phyloP scores from a whole-genome alignment of 495 filamentous ascomycete genomes.

The Tuber indicum region DNA sequence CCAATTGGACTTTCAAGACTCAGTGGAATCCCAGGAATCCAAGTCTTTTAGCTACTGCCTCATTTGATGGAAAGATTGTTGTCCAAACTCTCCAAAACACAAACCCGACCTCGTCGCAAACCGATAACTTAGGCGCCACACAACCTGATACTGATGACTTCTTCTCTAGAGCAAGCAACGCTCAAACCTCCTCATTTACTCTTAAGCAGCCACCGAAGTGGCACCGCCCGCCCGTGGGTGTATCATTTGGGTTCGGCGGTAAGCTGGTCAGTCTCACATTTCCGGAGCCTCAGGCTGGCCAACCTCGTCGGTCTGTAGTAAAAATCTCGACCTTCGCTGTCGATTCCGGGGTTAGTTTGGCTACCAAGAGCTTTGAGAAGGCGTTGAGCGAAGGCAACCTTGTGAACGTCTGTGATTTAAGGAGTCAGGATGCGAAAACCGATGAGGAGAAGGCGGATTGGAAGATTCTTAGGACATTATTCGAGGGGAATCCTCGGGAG shows the following conservation, averaged over 20 bases:
- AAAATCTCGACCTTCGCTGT: slow-evolving; percentile 81
- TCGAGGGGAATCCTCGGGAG: slow-evolving; percentile 70
- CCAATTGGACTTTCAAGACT: slow-evolving; percentile 97
- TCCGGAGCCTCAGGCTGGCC: slow-evolving; percentile 52
- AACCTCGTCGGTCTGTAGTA: slow-evolving; percentile 64
- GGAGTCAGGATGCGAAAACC: slow-evolving; percentile 61
- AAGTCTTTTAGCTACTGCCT: slow-evolving; percentile 82
- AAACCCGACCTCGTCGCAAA: slow-evolving; percentile 53
- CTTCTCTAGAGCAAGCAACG: slow-evolving; percentile 85
- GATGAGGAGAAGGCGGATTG: slow-evolving; percentile 94
- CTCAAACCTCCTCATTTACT: slow-evolving; percentile 82
- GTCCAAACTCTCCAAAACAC: slow-evolving; percentile 92
- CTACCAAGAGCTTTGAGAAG: slow-evolving; percentile 79
- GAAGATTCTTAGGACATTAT: slow-evolving; percentile 85
- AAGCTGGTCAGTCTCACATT: slow-evolving; percentile 74
- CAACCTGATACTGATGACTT: slow-evolving; percentile 84
- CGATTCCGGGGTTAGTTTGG: slow-evolving; percentile 73
- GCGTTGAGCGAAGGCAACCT: slow-evolving; percentile 73
- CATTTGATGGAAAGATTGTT: slow-evolving; percentile 91
- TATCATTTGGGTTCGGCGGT: slow-evolving; percentile 92
- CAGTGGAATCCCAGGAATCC: slow-evolving; percentile 92
- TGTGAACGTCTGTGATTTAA: slow-evolving; percentile 69
- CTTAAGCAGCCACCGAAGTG: slow-evolving; percentile 82
- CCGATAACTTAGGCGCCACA: slow-evolving; percentile 45
- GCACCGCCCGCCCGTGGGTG: slow-evolving; percentile 77